These are phyloP conservation scores for Stephania yunnanensis DNA, from an alignment of 164 flowering plant species.

Conservation along the genomic window DNA sequence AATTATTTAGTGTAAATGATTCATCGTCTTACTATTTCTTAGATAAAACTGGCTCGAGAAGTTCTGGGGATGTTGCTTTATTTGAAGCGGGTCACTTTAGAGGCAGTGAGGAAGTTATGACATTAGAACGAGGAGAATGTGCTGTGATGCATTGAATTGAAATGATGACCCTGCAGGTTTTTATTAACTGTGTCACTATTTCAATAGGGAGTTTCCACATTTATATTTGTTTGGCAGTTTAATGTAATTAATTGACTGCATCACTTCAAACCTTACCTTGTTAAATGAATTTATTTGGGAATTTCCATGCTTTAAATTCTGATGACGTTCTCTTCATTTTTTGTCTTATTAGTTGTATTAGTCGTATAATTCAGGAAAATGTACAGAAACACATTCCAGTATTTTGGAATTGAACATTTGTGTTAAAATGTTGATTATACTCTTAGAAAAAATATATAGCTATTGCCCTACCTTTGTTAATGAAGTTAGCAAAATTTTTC, in stretches of 20 bases:
- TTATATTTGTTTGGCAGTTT: neutral
- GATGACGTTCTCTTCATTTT: neutral
- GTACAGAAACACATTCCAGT: neutral
- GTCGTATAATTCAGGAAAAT: neutral
- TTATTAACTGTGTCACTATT: neutral
- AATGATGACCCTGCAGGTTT: conserved; percentile 54
- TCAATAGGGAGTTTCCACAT: neutral
- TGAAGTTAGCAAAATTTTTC: neutral
- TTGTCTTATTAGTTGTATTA: neutral
- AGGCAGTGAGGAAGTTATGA: neutral
- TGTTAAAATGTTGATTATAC: neutral
- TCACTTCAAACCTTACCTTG: neutral
- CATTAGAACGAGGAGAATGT: conserved; percentile 15
- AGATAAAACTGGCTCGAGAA: neutral
- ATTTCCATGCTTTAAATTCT: neutral
- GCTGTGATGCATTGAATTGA: conserved; percentile 30
- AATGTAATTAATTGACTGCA: neutral
- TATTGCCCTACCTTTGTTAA: neutral
- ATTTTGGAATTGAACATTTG: neutral
- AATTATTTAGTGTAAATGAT: neutral
- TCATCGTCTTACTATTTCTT: neutral
- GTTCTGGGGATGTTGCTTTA: conserved; percentile 1
- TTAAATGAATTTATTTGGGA: neutral
- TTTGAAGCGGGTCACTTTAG: conserved; percentile 3
- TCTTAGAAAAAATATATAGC: no score